phyloP scores from a whole-genome alignment of 768 basidiomycete species.

The Trametes meyenii region DNA sequence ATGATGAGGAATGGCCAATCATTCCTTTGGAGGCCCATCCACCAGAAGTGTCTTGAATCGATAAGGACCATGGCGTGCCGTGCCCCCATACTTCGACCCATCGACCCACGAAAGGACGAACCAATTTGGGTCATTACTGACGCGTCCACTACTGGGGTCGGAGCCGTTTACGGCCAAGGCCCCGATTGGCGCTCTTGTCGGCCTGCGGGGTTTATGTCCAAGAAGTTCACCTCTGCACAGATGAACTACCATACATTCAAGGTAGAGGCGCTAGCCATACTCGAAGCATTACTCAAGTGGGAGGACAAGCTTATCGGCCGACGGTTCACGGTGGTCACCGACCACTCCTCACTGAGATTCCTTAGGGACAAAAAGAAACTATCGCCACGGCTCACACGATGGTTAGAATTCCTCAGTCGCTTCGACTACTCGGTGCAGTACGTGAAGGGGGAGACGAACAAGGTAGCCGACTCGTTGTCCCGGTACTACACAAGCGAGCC shows the following conservation, averaged over 20 bases:
- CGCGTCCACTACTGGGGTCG: slow-evolving; percentile 24
- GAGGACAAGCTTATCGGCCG: slow-evolving; percentile 37
- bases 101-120: slow-evolving; percentile 8
- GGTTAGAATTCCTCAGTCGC: slow-evolving; percentile 35
- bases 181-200: slow-evolving; percentile 28
- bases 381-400: slow-evolving; percentile 30
- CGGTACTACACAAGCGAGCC: slow-evolving; percentile 29
- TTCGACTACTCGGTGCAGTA: slow-evolving; percentile 36
- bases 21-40: slow-evolving; percentile 30
- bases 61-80: slow-evolving; percentile 22
- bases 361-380: slow-evolving; percentile 28
- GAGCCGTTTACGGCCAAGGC: slow-evolving; percentile 33
- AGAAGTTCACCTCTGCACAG: slow-evolving; percentile 35
- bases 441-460: slow-evolving; percentile 31
- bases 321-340: background rate
- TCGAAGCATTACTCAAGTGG: slow-evolving; percentile 34
- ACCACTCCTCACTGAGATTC: slow-evolving; percentile 29
- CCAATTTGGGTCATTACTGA: slow-evolving; percentile 32
- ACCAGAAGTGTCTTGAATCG: slow-evolving; percentile 27
- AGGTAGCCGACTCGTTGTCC: slow-evolving; percentile 37
- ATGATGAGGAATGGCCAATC: slow-evolving; percentile 33
- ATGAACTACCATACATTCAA: slow-evolving; percentile 29
- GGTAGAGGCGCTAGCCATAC: slow-evolving; percentile 19
- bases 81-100: slow-evolving; percentile 21
- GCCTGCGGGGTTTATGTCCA: slow-evolving; percentile 34